Evolutionary conservation across 2,329 filamentous ascomycete species (phyloP), one percentile per base, ranked within the genome.

Genomic region (Elsinoe ampelina): DNA sequence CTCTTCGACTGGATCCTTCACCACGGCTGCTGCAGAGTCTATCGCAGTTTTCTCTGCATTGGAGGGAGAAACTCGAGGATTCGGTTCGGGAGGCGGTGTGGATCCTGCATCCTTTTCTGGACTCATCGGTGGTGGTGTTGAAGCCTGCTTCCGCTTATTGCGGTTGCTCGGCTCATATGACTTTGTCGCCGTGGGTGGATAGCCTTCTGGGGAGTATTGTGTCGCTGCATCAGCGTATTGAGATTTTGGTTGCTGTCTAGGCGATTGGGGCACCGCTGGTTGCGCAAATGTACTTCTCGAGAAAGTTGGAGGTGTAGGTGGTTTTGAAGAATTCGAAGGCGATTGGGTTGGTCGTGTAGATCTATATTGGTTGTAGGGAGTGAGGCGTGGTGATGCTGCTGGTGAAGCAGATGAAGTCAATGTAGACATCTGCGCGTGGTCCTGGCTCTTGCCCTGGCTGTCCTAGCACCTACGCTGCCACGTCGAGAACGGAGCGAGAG

Each of bases 181-280:
- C 20, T 36, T 17, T 41, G 26, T 45, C 13, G 66, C 71, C 55
- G 76, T 75, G 59, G 75, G 71, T 61, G 77, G 71, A 55, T 66
- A 71, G 58, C 71, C 72, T 57, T 75, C 71, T 43, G 77, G 77
- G 42, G 77, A 78, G 66, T 80, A 81, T 66, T 81, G 79, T 35
- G 78, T 81, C 58, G 70, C 73, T 34, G 72, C 72, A 71, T 80
- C 76, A 58, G 72, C 71, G 68, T 43, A 60, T 58, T 57, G 45
- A n/a, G 55, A 38, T 22, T 55, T 58, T 19, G 22, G 48, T 42
- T 51, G 47, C 41, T 50, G 61, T 22, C 48, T 36, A 6, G 45
- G 56, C 36, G 56, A 58, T 42, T 43, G 56, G 8, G 54, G n/a
- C 19, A 58, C 54, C 11, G 47, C 17, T 12, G 43, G 45, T 13